Percentiles rank a stretch among this genome's conserved stretches.
Conservation (phyloP, 2,329 filamentous ascomycete genomes). For the Penicillium aurantiogriseum region DNA sequence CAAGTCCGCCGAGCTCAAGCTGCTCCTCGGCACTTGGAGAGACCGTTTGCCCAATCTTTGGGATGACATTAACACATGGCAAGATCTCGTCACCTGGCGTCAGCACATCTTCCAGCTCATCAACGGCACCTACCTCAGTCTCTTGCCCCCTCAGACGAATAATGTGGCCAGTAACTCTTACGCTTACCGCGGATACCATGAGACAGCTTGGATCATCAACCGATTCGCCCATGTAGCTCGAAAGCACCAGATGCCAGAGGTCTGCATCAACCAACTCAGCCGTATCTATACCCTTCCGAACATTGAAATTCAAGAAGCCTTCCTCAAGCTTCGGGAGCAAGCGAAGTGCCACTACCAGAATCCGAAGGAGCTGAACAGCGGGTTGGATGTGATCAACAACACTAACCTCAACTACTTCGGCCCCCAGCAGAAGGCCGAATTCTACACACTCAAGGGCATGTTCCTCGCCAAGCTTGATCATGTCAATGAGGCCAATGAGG, state of each 20-base stretch:
- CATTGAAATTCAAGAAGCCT: constrained; percentile 98
- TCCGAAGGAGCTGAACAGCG: constrained; percentile 82
- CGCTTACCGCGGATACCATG: constrained; percentile 94
- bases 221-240: constrained; percentile 95
- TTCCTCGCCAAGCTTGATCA: constrained; percentile 92
- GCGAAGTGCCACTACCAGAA: constrained; percentile 99
- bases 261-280: constrained; percentile 95
- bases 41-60: constrained; percentile 95
- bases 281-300: constrained; percentile 98
- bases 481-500: constrained; percentile 85
- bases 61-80: constrained; percentile 99
- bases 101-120: constrained; percentile 99
- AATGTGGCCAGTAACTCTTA: constrained; percentile 88
- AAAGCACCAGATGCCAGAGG: constrained; percentile 93
- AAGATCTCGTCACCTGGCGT: constrained; percentile 98
- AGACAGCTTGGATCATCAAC: constrained; percentile 99
- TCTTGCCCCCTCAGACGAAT: constrained; percentile 76
- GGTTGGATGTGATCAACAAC: constrained; percentile 98
- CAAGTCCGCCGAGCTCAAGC: constrained; percentile 93
- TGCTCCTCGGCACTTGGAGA: constrained; percentile 90
- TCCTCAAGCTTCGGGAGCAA: constrained; percentile 96
- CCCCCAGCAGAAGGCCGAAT: constrained; percentile 92
- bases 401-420: constrained; percentile 99
- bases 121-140: constrained; percentile 84
- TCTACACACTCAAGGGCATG: constrained; percentile 99